Evolutionary conservation across 2,329 filamentous ascomycete species (phyloP).

Genomic region (Alternaria gansuensis): DNA sequence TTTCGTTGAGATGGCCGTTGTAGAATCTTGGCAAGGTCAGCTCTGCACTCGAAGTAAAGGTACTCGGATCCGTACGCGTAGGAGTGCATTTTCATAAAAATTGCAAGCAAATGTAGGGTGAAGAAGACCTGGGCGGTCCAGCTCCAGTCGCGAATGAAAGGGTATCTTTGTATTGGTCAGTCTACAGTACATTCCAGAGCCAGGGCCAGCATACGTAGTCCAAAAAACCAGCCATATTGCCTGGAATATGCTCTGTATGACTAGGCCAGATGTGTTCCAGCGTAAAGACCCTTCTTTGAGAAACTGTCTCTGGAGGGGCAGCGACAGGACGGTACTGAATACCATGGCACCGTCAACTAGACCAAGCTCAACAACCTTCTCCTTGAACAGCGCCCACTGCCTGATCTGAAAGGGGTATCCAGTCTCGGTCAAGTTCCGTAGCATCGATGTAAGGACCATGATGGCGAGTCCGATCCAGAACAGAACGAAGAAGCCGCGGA

Average conservation of each 20-base stretch:
- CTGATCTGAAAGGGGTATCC: conserved; percentile 84
- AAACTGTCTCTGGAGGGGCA: conserved; percentile 77
- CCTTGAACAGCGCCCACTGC: conserved; percentile 87
- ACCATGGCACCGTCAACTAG: conserved; percentile 89
- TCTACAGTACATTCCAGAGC: neutral
- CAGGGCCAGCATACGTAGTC: conserved; percentile 66
- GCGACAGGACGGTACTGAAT: conserved; percentile 71
- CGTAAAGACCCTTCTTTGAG: conserved; percentile 67
- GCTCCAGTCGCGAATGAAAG: conserved; percentile 87
- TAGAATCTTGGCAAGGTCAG: conserved; percentile 71
- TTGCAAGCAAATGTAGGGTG: conserved; percentile 84
- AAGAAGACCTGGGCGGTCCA: conserved; percentile 98
- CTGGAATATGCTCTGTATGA: conserved; percentile 84
- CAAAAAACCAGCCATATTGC: conserved; percentile 80
- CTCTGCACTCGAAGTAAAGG: neutral
- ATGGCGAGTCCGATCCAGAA: conserved; percentile 98
- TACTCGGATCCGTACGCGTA: conserved; percentile 66
- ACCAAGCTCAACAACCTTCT: conserved; percentile 87
- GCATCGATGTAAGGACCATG: conserved; percentile 94
- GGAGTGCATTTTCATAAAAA: conserved; percentile 99
- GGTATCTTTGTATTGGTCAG: conserved; percentile 62
- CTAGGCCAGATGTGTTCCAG: conserved; percentile 81
- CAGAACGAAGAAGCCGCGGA: conserved; percentile 95
- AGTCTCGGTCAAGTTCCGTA: conserved; percentile 93
- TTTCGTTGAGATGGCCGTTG: conserved; percentile 92